phyloP scores from a whole-genome alignment of 176 grass and related monocot genomes.

The Chloris gayana region DNA sequence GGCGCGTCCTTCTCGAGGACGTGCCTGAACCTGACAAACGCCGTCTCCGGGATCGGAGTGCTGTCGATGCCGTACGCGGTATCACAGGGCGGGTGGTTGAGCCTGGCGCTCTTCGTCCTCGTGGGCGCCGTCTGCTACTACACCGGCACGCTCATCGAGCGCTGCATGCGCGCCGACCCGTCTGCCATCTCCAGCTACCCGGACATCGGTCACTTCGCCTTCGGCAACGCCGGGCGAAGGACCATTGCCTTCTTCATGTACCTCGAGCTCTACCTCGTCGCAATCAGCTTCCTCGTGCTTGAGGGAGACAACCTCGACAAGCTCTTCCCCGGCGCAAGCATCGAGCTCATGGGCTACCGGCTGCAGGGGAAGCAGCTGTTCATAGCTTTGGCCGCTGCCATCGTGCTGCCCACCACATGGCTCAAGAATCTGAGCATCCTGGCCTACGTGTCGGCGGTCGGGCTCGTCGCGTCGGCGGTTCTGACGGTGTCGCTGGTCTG shows the following conservation, averaged over 20 bases:
- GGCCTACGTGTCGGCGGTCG: slow-evolving; percentile 56
- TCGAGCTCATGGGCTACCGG: background rate
- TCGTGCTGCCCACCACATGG: slow-evolving; percentile 66
- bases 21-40: slow-evolving; percentile 69
- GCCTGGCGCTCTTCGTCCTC: slow-evolving; percentile 50
- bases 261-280: slow-evolving; percentile 53
- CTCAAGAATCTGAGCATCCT: slow-evolving; percentile 50
- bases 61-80: slow-evolving; percentile 63
- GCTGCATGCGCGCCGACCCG: slow-evolving; percentile 52
- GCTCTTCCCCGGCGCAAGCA: slow-evolving; percentile 26
- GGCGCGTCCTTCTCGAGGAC: slow-evolving; percentile 52
- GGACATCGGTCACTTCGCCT: slow-evolving; percentile 55
- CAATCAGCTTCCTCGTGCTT: slow-evolving; percentile 48
- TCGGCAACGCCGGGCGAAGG: slow-evolving; percentile 47
- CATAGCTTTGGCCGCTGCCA: slow-evolving; percentile 17
- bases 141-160: slow-evolving; percentile 56
- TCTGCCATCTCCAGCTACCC: slow-evolving; percentile 36
- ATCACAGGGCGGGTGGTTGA: too few relatives aligned
- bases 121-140: slow-evolving; percentile 66
- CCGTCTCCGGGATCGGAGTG: slow-evolving; percentile 65
- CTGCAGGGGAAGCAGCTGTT: slow-evolving; percentile 53
- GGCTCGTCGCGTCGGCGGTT: slow-evolving; percentile 54
- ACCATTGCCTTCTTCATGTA: slow-evolving; percentile 59
- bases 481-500: slow-evolving; percentile 55
- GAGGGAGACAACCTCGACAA: slow-evolving; percentile 62